Evolutionary conservation across 257 asterid genomes (phyloP).

Genomic region (Eustoma russellianum): DNA sequence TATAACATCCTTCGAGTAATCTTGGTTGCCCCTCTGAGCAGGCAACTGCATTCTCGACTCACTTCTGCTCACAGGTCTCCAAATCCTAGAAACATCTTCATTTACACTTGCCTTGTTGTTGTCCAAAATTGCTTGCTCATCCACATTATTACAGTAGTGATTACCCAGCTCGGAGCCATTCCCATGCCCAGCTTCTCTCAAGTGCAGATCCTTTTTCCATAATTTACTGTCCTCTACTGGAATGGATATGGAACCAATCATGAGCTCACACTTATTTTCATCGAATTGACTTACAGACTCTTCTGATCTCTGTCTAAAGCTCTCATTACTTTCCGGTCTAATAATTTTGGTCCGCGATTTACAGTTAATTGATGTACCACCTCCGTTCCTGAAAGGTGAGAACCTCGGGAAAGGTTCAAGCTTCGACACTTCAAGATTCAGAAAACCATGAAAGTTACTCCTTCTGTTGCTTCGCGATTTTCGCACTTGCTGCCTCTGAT

Average conservation of each 20-base stretch:
- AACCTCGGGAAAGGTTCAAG: conserved; percentile 41
- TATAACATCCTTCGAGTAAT: conserved; percentile 20
- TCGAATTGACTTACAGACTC: conserved; percentile 26
- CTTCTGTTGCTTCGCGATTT: conserved; percentile 46
- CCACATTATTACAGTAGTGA: conserved; percentile 26
- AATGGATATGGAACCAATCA: conserved; percentile 76
- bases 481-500: conserved; percentile 45
- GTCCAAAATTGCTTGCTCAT: conserved; percentile 23
- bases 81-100: conserved; percentile 28
- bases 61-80: conserved; percentile 44
- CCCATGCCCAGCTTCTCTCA: conserved; percentile 13
- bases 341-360: conserved; percentile 72
- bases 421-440: conserved; percentile 36
- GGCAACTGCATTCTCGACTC: conserved; percentile 24
- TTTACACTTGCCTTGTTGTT: conserved; percentile 28
- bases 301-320: conserved; percentile 21
- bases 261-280: conserved; percentile 44
- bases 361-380: conserved; percentile 23
- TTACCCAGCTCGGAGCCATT: conserved; percentile 22
- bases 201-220: conserved; percentile 18
- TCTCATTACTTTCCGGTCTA: conserved; percentile 34
- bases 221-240: conserved; percentile 27
- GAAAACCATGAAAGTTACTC: conserved; percentile 28
- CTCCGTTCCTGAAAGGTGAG: conserved; percentile 35
- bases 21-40: conserved; percentile 22